Conservation (phyloP, 2,329 filamentous ascomycete species). For the Pseudovirgaria hyperparasitica region DNA sequence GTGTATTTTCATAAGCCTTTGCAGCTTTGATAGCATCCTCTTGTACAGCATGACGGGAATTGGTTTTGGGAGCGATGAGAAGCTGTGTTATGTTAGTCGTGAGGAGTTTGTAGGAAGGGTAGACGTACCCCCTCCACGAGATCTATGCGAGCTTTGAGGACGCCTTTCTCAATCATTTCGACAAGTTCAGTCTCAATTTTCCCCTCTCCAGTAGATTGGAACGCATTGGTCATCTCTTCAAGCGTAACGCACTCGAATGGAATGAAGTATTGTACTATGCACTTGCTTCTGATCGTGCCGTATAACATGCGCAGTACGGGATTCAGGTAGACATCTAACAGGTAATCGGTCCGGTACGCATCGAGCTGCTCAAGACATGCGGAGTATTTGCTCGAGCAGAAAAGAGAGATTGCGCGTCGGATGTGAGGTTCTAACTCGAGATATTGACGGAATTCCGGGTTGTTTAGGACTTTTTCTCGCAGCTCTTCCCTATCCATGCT, state of each 20-base stretch:
- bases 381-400: conserved; percentile 82
- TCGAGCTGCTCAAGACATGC: conserved; percentile 73
- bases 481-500: conserved; percentile 73
- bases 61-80: conserved; percentile 56
- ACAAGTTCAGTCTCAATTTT: conserved; percentile 61
- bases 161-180: conserved; percentile 59
- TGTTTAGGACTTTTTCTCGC: conserved; percentile 66
- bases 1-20: conserved; percentile 58
- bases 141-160: conserved; percentile 70
- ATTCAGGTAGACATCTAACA: conserved; percentile 79
- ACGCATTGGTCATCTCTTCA: conserved; percentile 63
- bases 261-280: conserved; percentile 83
- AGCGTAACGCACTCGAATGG: conserved; percentile 83
- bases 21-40: conserved; percentile 54
- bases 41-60: conserved; percentile 60
- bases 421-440: conserved; percentile 91
- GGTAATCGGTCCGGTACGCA: conserved; percentile 69
- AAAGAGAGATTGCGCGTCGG: conserved; percentile 77
- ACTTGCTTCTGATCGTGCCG: conserved; percentile 68
- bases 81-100: conserved; percentile 34
- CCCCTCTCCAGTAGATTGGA: conserved; percentile 44
- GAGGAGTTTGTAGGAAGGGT: neutral
- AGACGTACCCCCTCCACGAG: conserved; percentile 56
- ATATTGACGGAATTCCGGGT: conserved; percentile 73
- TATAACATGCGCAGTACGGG: conserved; percentile 61